A percentile compares a stretch with the other conserved stretches of the same genome.
Conservation (phyloP, 371 early-diverging fungal species). For the Apophysomyces trapeziformis region DNA sequence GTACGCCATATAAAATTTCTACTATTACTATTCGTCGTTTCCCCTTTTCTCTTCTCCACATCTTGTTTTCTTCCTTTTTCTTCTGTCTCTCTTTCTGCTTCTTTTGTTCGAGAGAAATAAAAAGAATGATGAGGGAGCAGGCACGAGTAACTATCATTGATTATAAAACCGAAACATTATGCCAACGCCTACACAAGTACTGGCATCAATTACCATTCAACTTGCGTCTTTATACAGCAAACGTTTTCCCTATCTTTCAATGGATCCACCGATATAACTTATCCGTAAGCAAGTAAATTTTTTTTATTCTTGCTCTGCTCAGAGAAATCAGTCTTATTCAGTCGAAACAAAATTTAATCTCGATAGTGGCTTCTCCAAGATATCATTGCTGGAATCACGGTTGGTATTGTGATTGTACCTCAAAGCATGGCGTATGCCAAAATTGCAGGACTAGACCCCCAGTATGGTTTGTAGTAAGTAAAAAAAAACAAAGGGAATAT, state of each 20-base stretch:
- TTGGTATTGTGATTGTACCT: slow-evolving; percentile 86
- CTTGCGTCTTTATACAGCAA: slow-evolving; percentile 13
- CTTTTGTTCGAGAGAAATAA: not conserved
- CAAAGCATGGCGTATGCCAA: slow-evolving; percentile 88
- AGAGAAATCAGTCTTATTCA: not conserved
- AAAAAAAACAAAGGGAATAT: too few relatives aligned
- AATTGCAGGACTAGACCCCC: slow-evolving; percentile 73
- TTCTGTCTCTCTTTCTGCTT: not conserved
- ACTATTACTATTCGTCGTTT: not conserved
- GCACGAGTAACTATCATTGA: slow-evolving; percentile 13
- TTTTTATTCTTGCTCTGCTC: not conserved
- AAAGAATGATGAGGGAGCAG: not conserved
- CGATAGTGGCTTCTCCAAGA: slow-evolving; percentile 81
- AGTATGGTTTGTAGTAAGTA: slow-evolving; percentile 35
- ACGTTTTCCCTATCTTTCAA: slow-evolving; percentile 25
- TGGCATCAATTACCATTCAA: slow-evolving; percentile 4
- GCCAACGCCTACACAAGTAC: slow-evolving; percentile 8
- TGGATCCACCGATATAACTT: slow-evolving; percentile 40
- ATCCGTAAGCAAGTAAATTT: slow-evolving; percentile 21
- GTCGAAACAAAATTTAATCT: not conserved
- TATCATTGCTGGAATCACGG: slow-evolving; percentile 84
- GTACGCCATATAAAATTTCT: not conserved
- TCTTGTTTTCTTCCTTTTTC: not conserved
- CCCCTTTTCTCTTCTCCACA: slow-evolving; percentile 6
- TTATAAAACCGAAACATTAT: slow-evolving; percentile 15